phyloP scores from a whole-genome alignment of 257 asterid genomes.

The Ophiorrhiza pumila region DNA sequence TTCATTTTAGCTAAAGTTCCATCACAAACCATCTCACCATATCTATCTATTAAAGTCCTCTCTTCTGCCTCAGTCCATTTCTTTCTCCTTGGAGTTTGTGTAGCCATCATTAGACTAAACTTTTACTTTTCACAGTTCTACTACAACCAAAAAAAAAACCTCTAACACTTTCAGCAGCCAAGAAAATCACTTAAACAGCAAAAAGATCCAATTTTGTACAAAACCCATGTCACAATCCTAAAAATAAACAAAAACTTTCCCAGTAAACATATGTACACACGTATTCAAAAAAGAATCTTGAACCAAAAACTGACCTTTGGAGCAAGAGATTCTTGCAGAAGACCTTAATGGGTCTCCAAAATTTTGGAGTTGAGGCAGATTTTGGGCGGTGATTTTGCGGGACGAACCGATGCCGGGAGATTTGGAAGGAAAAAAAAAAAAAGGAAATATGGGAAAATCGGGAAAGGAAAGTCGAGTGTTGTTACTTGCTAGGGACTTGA shows the following conservation, averaged over 20 bases:
- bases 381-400: background rate
- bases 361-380: background rate
- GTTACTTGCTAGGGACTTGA: background rate
- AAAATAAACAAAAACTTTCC: background rate
- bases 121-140: background rate
- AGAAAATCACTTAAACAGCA: background rate
- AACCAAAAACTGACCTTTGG: constrained; percentile 19
- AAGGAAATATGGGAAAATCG: background rate
- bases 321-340: background rate
- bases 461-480: background rate
- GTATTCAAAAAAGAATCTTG: background rate
- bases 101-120: constrained; percentile 46
- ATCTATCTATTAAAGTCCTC: constrained; percentile 84
- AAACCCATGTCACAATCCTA: constrained; percentile 11
- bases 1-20: constrained; percentile 87
- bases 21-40: constrained; percentile 70
- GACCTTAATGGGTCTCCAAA: background rate
- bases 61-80: constrained; percentile 99
- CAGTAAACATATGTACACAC: background rate
- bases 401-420: background rate
- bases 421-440: background rate
- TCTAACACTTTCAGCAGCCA: constrained; percentile 3
- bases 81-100: constrained; percentile 83
- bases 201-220: background rate
- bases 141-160: background rate